Evolutionary conservation across 192 early-diverging fungal species (phyloP), one percentile per base, ranked within the genome.

Genomic region (Rhizoclosmatium sp.): DNA sequence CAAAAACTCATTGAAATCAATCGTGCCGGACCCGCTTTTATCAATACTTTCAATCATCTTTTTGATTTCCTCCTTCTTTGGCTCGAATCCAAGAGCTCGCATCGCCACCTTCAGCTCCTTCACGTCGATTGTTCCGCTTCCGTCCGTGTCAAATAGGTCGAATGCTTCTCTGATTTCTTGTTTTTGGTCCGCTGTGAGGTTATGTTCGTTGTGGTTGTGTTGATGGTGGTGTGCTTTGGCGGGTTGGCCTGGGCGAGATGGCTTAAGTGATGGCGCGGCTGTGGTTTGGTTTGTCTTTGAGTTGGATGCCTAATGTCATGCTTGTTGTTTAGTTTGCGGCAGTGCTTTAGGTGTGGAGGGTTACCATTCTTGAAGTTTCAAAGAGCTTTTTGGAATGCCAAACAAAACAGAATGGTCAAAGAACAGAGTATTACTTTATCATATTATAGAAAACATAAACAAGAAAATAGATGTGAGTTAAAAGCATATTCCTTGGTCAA

Each of bases 1-100:
- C 76, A 93, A 82, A 80, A 93, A 93, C 78, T 93, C 92, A 49
- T 91, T 88, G 61, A 92, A 93, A 74, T 93, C 92, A 31, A 93
- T 85, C 4, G 80, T 70, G 16, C 86, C 88, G 68, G 74, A 81
- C n/a, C 86, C 83, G 65, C 87, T 83, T 73, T 87, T 69, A 66
- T 90, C 86, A n/a, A 92, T 82, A 48, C 87, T 80, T 2, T 80
- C 77, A 49, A 93, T 83, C 61, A 90, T 89, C 31, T 74, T 72
- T 51, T 86, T 79, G 48, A 93, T 76, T 39, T 91, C 87, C 14
- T 81, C 67, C 7, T 82, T 45, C 4, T 86, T 89, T 1, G 91
- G 81, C 47, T 83, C 75, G 46, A 91, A 80, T 47, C 88, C 88
- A 46, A 92, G 78, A n/a, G 78, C 78, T n/a, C 78, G 44, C 78